Evolutionary conservation across 2,329 filamentous ascomycete genomes (phyloP).

Genomic region (Epichloe festucae): DNA sequence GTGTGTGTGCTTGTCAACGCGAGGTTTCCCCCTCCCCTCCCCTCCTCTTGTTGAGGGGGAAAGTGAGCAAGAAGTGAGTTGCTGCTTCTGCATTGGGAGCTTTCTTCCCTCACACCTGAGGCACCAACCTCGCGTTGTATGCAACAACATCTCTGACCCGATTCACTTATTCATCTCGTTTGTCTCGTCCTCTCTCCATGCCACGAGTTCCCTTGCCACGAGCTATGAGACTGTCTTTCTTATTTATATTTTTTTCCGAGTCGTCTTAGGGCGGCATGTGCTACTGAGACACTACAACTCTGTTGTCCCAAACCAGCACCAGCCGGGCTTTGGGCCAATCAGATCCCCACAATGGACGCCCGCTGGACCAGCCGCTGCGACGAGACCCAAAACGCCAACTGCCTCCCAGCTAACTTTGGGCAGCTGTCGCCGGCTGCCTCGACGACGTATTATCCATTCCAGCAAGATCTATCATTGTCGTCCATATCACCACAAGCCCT

Average conservation of each 20-base stretch:
- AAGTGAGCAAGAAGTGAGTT: conserved; percentile 7
- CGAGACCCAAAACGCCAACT: conserved; percentile 1
- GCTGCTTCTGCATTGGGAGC: conserved; percentile 4
- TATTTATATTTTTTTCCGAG: background rate
- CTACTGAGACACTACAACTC: background rate
- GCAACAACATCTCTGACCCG: background rate
- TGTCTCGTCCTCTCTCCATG: background rate
- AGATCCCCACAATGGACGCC: conserved; percentile 2
- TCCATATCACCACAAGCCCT: conserved; percentile 2
- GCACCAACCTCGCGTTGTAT: conserved; percentile 2
- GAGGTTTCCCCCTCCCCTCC: too few relatives aligned
- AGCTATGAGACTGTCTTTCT: background rate
- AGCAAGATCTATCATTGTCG: conserved; percentile 1
- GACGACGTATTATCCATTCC: conserved; percentile 1
- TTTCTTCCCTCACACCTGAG: conserved; percentile 1
- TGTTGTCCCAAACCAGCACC: background rate
- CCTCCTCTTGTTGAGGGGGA: background rate
- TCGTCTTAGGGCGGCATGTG: background rate
- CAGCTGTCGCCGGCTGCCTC: conserved; percentile 13
- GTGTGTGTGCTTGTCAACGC: too few relatives aligned
- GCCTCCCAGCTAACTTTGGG: background rate
- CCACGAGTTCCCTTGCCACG: background rate
- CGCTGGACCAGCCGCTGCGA: conserved; percentile 3
- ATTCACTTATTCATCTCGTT: background rate
- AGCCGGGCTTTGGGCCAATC: conserved; percentile 1